A percentile compares a stretch with the other conserved stretches of the same genome.
Evolutionary conservation across 176 grass and related monocot genomes (phyloP).

Genomic region (Rhynchospora breviuscula): DNA sequence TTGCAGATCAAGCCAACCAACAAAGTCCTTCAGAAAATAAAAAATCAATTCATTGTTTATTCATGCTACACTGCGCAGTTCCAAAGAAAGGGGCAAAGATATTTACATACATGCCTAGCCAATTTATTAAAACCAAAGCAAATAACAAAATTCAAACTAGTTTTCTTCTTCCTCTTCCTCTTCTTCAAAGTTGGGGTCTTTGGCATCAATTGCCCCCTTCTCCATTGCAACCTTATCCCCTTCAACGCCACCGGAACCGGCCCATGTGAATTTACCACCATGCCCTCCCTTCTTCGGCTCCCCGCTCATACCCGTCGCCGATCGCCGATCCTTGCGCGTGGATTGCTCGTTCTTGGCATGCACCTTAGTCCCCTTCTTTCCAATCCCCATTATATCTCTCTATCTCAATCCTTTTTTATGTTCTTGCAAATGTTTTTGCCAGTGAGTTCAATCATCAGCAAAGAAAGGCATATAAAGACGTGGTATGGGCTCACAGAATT

Average conservation of each 20-base stretch:
- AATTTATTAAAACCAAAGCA: conserved; percentile 1
- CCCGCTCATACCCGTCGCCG: conserved; percentile 64
- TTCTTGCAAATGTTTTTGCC: background rate
- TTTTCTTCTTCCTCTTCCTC: background rate
- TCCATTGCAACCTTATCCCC: conserved; percentile 35
- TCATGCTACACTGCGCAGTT: background rate
- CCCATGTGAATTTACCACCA: conserved; percentile 97
- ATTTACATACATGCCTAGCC: background rate
- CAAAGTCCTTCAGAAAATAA: background rate
- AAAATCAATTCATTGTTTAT: background rate
- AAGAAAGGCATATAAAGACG: background rate
- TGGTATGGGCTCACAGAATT: background rate
- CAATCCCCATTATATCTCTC: conserved; percentile 41
- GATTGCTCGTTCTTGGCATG: conserved; percentile 14
- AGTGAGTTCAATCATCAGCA: background rate
- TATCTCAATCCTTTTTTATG: background rate
- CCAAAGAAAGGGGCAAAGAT: background rate
- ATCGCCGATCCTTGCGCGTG: conserved; percentile 66
- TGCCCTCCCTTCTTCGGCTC: conserved; percentile 86
- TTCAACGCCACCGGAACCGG: conserved; percentile 45
- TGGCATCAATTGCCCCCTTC: conserved; percentile 28
- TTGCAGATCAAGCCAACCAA: background rate
- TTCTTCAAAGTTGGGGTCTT: conserved; percentile 37
- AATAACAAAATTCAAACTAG: conserved; percentile 8
- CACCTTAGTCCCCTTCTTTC: conserved; percentile 43